A percentile compares a stretch with the other conserved stretches of the same genome.
phyloP scores from a whole-genome alignment of 768 basidiomycete species.

The Boletus bicolor region DNA sequence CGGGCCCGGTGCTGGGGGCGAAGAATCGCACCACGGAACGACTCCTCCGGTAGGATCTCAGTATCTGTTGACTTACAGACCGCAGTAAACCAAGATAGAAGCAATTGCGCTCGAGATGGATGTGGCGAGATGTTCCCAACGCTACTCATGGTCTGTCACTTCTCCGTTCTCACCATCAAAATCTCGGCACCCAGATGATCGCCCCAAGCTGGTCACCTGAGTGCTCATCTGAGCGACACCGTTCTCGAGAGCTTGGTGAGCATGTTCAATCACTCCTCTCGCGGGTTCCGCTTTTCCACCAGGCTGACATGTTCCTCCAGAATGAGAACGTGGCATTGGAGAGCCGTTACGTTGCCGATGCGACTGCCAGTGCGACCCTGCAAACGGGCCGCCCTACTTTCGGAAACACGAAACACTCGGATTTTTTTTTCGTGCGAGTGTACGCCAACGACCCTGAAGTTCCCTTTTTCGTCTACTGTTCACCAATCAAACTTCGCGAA shows the following conservation, averaged over 20 bases:
- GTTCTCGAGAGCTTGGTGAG: not conserved
- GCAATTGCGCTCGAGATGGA: slow-evolving; percentile 6
- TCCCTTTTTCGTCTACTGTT: slow-evolving; percentile 15
- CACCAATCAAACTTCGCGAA: slow-evolving; percentile 1
- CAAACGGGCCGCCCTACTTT: slow-evolving; percentile 1
- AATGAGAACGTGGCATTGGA: slow-evolving; percentile 6
- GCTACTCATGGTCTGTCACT: not conserved
- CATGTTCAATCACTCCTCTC: not conserved
- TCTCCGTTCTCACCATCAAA: slow-evolving; percentile 14
- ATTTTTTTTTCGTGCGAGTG: not conserved
- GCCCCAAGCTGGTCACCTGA: slow-evolving; percentile 1
- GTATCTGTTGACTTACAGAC: slow-evolving; percentile 2
- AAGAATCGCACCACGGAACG: slow-evolving; percentile 16
- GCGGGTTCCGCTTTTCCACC: slow-evolving; percentile 3
- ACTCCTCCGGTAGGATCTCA: slow-evolving; percentile 1
- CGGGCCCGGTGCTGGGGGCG: slow-evolving; percentile 16
- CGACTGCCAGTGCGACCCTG: slow-evolving; percentile 10
- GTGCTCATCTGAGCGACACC: not conserved
- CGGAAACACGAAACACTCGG: slow-evolving; percentile 3
- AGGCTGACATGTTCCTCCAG: not conserved
- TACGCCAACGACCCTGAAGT: not conserved
- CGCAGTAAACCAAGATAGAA: slow-evolving; percentile 15
- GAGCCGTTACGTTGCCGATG: slow-evolving; percentile 12
- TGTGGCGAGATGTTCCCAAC: slow-evolving; percentile 11
- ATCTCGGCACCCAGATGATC: slow-evolving; percentile 7